These are phyloP conservation scores for Eucalyptus sideroxylon DNA, from an alignment of 345 rosid species.

Conservation along the genomic window DNA sequence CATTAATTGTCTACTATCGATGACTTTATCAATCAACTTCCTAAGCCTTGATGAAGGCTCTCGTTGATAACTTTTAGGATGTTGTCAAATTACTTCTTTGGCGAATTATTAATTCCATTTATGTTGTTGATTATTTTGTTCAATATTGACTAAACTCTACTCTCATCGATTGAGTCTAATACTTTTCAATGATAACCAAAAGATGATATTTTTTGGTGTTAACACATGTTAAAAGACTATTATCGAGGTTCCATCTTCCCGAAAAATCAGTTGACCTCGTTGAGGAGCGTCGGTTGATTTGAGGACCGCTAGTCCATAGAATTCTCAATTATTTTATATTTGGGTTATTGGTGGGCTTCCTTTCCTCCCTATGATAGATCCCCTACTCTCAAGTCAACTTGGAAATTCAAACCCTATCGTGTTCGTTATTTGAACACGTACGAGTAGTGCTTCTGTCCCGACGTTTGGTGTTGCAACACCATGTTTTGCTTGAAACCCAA, in stretches of 20 bases:
- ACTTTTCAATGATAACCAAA: neutral
- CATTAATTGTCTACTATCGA: fast-evolving
- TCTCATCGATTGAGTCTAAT: neutral
- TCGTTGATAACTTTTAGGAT: neutral
- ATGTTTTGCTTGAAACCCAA: neutral
- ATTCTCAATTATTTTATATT: neutral
- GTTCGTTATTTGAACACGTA: neutral
- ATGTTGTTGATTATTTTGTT: neutral
- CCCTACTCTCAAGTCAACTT: neutral
- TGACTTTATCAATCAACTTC: neutral
- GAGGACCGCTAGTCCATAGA: neutral
- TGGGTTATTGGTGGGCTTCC: neutral
- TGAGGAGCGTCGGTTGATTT: neutral
- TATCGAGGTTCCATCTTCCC: neutral
- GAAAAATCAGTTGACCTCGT: neutral
- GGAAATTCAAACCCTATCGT: neutral
- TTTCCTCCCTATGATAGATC: neutral
- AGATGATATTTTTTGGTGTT: neutral
- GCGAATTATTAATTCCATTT: neutral
- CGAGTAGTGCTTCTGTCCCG: neutral
- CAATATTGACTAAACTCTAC: neutral
- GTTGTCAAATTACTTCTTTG: neutral
- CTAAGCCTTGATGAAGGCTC: neutral
- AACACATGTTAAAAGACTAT: neutral
- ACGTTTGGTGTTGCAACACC: neutral